phyloP scores from a whole-genome alignment of 805 yeast species.

The Candida nanaspora region DNA sequence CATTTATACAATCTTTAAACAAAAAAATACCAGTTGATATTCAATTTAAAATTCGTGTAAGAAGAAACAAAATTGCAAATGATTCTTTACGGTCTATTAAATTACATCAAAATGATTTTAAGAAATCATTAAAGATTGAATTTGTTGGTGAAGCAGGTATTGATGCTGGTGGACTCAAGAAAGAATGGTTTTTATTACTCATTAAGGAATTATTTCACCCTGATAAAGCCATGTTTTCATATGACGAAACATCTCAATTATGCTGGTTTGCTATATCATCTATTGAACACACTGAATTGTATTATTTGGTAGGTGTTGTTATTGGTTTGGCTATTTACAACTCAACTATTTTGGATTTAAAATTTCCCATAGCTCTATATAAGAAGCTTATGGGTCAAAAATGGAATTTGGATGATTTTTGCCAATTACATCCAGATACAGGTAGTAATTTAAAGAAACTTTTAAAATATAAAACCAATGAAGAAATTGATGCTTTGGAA shows the following conservation, averaged over 20 bases:
- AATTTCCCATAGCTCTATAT: conserved; percentile 69
- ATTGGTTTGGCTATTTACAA: conserved; percentile 88
- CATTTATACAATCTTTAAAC: conserved; percentile 70
- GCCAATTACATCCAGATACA: conserved; percentile 61
- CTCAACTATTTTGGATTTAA: conserved; percentile 76
- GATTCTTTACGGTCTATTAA: conserved; percentile 70
- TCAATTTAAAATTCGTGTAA: conserved; percentile 57
- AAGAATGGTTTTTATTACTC: conserved; percentile 86
- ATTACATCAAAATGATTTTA: conserved; percentile 49
- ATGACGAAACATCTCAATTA: conserved; percentile 59
- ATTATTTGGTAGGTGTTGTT: conserved; percentile 75
- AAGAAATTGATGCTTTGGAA: conserved; percentile 44
- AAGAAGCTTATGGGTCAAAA: conserved; percentile 59
- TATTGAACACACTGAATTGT: conserved; percentile 43
- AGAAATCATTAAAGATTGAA: conserved; percentile 70
- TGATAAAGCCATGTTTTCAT: conserved; percentile 55
- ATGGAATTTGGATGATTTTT: conserved; percentile 55
- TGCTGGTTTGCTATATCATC: conserved; percentile 68
- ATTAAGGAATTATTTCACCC: conserved; percentile 67
- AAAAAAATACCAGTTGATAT: conserved; percentile 56
- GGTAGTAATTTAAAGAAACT: conserved; percentile 44
- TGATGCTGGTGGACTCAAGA: conserved; percentile 91
- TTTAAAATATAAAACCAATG: conserved; percentile 34
- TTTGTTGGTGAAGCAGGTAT: conserved; percentile 87
- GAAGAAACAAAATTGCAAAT: conserved; percentile 57